These are phyloP conservation scores for Zygotorulaspora danielsina DNA, from an alignment of 805 yeast genomes.

Conservation along the genomic window DNA sequence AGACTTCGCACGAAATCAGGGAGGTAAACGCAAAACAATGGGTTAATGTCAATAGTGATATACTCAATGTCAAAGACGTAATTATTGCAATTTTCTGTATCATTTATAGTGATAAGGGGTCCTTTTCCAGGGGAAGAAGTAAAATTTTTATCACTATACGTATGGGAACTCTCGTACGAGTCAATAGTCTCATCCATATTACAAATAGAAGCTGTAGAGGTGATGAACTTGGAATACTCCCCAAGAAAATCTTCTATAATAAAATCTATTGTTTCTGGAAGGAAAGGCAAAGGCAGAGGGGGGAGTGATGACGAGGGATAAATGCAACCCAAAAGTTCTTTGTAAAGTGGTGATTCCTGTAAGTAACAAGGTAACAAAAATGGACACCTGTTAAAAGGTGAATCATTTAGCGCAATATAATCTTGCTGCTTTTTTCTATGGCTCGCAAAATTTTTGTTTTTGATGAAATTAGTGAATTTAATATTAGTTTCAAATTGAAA, in stretches of 20 bases:
- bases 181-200: neutral
- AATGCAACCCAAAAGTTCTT: slow-evolving; percentile 48
- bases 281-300: slow-evolving; percentile 56
- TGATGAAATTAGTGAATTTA: slow-evolving; percentile 54
- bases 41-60: slow-evolving; percentile 40
- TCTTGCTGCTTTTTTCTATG: slow-evolving; percentile 53
- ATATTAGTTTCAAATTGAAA: slow-evolving; percentile 56
- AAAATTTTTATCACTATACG: neutral
- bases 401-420: slow-evolving; percentile 69
- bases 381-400: slow-evolving; percentile 75
- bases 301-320: slow-evolving; percentile 63
- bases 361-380: slow-evolving; percentile 56
- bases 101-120: neutral
- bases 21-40: slow-evolving; percentile 37
- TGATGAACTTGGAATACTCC: slow-evolving; percentile 5
- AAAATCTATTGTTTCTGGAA: slow-evolving; percentile 43
- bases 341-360: slow-evolving; percentile 44
- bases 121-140: neutral
- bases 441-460: slow-evolving; percentile 44
- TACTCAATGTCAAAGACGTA: slow-evolving; percentile 42
- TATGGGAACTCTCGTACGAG: neutral
- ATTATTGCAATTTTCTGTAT: slow-evolving; percentile 12
- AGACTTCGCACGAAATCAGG: slow-evolving; percentile 37
- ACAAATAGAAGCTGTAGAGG: neutral
- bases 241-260: slow-evolving; percentile 38